Percentiles rank a stretch among this genome's conserved stretches.
These are phyloP conservation scores for Mycena capillaripes DNA, from an alignment of 768 basidiomycete species.

Conservation along the genomic window DNA sequence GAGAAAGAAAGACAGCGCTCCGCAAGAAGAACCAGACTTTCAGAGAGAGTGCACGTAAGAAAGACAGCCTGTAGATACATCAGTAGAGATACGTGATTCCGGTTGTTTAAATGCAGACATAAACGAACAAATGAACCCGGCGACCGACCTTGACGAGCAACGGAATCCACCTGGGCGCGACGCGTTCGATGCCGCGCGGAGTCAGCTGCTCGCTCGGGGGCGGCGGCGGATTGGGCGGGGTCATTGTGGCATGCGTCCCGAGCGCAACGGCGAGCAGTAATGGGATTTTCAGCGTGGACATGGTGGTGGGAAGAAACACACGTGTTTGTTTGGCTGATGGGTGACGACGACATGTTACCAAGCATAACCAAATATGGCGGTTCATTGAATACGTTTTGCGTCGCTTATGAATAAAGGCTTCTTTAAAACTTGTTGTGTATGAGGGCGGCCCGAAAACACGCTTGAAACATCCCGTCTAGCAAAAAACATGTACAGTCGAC, in stretches of 20 bases:
- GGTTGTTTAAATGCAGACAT: neutral
- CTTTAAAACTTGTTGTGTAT: no score
- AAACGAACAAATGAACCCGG: neutral
- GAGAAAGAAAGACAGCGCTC: neutral
- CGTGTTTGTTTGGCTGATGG: neutral
- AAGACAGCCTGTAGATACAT: constrained; percentile 34
- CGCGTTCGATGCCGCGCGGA: constrained; percentile 39
- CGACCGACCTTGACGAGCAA: constrained; percentile 41
- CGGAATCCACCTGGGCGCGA: constrained; percentile 31
- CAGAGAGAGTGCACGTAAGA: constrained; percentile 35
- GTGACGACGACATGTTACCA: no score
- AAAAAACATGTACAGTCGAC: no score
- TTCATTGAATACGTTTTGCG: no score
- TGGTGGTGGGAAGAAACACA: constrained; percentile 20
- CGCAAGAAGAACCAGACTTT: neutral
- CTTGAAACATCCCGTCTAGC: no score
- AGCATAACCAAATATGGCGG: no score
- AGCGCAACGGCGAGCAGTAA: constrained; percentile 43
- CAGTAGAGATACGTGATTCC: neutral
- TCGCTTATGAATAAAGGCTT: no score
- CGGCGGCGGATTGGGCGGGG: constrained; percentile 45
- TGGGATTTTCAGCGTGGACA: constrained; percentile 38
- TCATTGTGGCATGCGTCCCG: constrained; percentile 44
- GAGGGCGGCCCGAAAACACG: no score
- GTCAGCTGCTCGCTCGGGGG: constrained; percentile 39